Percentiles rank a stretch among this genome's conserved stretches.
Conservation (phyloP, 1,284 basidiomycete genomes). For the Naganishia sp. region DNA sequence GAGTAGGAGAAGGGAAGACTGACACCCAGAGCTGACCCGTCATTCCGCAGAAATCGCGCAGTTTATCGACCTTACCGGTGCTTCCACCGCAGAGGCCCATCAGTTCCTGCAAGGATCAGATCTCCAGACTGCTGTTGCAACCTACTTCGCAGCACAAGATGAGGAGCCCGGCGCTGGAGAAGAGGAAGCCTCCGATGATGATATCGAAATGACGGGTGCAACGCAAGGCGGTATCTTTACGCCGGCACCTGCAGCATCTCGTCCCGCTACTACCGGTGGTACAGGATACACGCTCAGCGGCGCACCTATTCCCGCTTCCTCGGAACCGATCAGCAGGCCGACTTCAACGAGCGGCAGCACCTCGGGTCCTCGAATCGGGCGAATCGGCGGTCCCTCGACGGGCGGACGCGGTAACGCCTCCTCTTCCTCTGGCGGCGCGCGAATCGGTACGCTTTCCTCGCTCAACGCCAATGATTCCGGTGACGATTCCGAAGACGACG, state of each 20-base stretch:
- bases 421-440: conserved; percentile 1
- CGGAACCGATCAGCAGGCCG: conserved; percentile 17
- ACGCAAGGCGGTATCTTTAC: background rate
- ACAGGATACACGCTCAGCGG: conserved; percentile 32
- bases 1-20: background rate
- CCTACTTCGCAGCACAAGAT: conserved; percentile 49
- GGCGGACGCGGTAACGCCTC: background rate
- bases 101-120: conserved; percentile 48
- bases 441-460: conserved; percentile 14
- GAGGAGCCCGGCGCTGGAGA: conserved; percentile 31
- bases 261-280: background rate
- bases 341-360: conserved; percentile 15
- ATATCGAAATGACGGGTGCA: conserved; percentile 25
- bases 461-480: conserved; percentile 14
- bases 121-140: conserved; percentile 48
- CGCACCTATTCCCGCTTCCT: conserved; percentile 2
- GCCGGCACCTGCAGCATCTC: background rate
- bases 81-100: conserved; percentile 44
- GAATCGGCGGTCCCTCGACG: conserved; percentile 24
- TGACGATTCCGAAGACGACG: conserved; percentile 29
- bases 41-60: conserved; percentile 35
- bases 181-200: conserved; percentile 32
- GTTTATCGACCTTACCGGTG: conserved; percentile 51
- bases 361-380: conserved; percentile 22
- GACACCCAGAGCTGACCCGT: background rate